These are phyloP conservation scores for Paracorniculantispora psalliotae DNA, from an alignment of 2,329 filamentous ascomycete species.

Conservation along the genomic window DNA sequence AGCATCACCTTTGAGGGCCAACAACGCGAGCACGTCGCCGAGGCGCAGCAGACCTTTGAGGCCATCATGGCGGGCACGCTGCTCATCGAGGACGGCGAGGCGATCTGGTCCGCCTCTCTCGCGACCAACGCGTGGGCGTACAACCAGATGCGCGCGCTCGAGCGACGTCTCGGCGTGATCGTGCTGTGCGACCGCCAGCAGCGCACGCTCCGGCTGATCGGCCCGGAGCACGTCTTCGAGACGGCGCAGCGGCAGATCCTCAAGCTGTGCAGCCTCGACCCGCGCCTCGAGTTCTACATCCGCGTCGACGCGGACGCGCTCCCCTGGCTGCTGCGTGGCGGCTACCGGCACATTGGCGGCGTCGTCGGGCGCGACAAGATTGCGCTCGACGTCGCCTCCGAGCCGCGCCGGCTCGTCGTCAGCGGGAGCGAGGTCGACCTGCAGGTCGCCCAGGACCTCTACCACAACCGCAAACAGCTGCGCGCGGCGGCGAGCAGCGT, in stretches of 20 bases:
- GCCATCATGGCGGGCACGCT: background rate
- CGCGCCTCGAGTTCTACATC: conserved; percentile 2
- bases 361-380: conserved; percentile 6
- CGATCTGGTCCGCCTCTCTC: conserved; percentile 9
- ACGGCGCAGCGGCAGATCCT: background rate
- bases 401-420: conserved; percentile 2
- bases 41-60: background rate
- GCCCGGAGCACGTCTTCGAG: background rate
- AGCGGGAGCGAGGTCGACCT: conserved; percentile 6
- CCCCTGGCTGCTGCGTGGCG: conserved; percentile 1
- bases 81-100: background rate
- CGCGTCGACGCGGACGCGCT: background rate
- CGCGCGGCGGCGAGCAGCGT: background rate
- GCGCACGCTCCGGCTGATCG: background rate
- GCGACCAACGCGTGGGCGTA: conserved; percentile 11
- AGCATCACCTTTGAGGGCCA: conserved; percentile 1
- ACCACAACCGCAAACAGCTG: background rate
- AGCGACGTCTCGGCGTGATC: background rate
- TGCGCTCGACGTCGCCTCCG: conserved; percentile 4
- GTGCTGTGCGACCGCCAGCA: conserved; percentile 1
- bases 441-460: background rate
- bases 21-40: background rate
- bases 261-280: background rate
- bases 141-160: background rate
- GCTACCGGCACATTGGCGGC: background rate